A percentile compares a stretch with the other conserved stretches of the same genome.
Evolutionary conservation across 768 basidiomycete genomes (phyloP).

Genomic region (Agrocybe pediades): DNA sequence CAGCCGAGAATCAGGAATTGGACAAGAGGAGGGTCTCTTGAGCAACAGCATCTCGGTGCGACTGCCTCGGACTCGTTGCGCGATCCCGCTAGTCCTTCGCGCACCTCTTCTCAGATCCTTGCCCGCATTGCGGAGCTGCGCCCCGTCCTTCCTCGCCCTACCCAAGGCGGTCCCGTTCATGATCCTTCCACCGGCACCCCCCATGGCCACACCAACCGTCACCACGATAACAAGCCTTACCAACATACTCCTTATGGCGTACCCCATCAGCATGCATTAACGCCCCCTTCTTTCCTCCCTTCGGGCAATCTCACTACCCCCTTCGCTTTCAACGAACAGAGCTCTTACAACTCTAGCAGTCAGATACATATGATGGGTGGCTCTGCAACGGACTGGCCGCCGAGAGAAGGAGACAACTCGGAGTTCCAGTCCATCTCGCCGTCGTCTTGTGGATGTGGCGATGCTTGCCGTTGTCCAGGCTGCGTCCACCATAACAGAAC

Average conservation of each 20-base stretch:
- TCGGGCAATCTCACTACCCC: conserved; percentile 21
- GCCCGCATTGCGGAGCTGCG: conserved; percentile 67
- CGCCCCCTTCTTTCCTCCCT: conserved; percentile 25
- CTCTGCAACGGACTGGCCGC: conserved; percentile 21
- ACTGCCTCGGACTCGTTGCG: conserved; percentile 7
- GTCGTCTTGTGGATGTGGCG: conserved; percentile 64
- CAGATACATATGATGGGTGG: conserved; percentile 26
- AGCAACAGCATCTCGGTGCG: conserved; percentile 8
- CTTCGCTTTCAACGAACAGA: conserved; percentile 23
- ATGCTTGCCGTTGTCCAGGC: conserved; percentile 64
- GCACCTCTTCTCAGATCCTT: conserved; percentile 48
- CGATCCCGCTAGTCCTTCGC: conserved; percentile 12
- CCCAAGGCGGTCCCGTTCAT: conserved; percentile 39
- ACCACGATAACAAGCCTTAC: conserved; percentile 66
- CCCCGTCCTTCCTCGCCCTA: conserved; percentile 69
- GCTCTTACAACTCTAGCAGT: too few relatives aligned
- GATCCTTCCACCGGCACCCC: conserved; percentile 47
- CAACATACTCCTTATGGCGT: conserved; percentile 59
- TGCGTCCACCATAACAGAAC: conserved; percentile 55
- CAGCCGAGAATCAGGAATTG: conserved; percentile 43
- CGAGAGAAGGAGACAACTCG: conserved; percentile 18
- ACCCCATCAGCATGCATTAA: conserved; percentile 29
- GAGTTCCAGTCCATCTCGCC: conserved; percentile 26
- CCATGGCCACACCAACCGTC: conserved; percentile 47
- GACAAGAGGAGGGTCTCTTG: conserved; percentile 24